Evolutionary conservation across 495 filamentous ascomycete genomes (phyloP), one percentile per base, ranked within the genome.

Genomic region (Aspergillus carlsbadensis): DNA sequence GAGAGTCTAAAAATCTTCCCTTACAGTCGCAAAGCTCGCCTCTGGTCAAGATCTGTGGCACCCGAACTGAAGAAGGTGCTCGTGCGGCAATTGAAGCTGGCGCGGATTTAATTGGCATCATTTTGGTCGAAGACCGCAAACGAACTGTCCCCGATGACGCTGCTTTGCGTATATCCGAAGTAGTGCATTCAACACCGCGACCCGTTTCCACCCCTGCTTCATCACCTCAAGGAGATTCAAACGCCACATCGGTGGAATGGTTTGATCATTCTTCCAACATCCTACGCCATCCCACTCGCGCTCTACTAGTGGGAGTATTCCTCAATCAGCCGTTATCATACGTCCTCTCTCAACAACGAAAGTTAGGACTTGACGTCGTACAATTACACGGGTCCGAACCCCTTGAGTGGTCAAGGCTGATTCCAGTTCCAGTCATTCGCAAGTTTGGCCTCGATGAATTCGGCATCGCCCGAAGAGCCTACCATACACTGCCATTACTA

Each of bases 11-110:
- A 61, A 60, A 64, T 43, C 15, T 37, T 50, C 3, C 68, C 5
- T 54, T 52, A 4, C 17, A 48, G 26, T 51, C 60, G 18, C 45
- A 53, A 37, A 59, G 51, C 21, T 74, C 83, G 1, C 80, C 78
- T 5, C 77, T 96, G 17, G 92, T 98, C 50, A 98, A 98, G 69
- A 96, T 98, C 34, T 98, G 94, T 65, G 94, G 94, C n/a, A 98
- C 92, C 5, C 83, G 94, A 29, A 87, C 83, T 55, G 79, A 87
- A 34, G 92, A 94, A 62, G 90, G 85, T 8, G 95, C 94, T 18
- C 73, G 81, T 35, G 83, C 82, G 39, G 92, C 94, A 26, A 86
- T 95, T 56, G 84, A 92, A 66, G 86, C 92, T 39, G 94, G 94
- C 31, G 92, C 94, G 13, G 94, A 98, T 69, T 70, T 97, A 42